These are phyloP conservation scores for Candida nonsorbophila DNA, from an alignment of 805 yeast genomes.

Conservation along the genomic window DNA sequence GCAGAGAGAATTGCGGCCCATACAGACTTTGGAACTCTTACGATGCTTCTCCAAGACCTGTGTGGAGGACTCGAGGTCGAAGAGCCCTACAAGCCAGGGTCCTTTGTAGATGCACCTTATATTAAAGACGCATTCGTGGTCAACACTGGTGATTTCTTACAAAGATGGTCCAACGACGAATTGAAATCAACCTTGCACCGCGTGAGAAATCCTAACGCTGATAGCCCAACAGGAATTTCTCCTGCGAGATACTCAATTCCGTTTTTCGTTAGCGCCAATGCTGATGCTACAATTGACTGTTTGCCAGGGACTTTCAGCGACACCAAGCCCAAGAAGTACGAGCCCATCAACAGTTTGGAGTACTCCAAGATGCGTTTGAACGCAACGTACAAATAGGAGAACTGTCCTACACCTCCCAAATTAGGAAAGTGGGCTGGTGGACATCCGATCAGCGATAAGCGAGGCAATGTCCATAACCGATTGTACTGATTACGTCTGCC, in stretches of 20 bases:
- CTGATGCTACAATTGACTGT: slow-evolving; percentile 13
- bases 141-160: slow-evolving; percentile 34
- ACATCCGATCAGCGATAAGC: too few species aligned
- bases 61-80: slow-evolving; percentile 35
- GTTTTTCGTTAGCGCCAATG: slow-evolving; percentile 18
- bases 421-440: too few species aligned
- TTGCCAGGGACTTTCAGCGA: slow-evolving; percentile 16
- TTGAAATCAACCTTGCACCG: slow-evolving; percentile 36
- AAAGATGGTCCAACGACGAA: slow-evolving; percentile 32
- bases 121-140: slow-evolving; percentile 27
- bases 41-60: slow-evolving; percentile 22
- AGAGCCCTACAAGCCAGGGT: slow-evolving; percentile 16
- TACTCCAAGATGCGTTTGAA: slow-evolving; percentile 13
- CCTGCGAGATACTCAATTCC: slow-evolving; percentile 19
- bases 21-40: slow-evolving; percentile 19
- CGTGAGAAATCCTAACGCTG: slow-evolving; percentile 22
- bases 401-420: too few species aligned
- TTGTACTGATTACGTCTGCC: too few species aligned
- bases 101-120: slow-evolving; percentile 27
- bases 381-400: slow-evolving; percentile 15
- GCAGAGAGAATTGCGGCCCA: slow-evolving; percentile 20
- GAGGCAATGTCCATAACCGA: too few species aligned
- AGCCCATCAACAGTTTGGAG: slow-evolving; percentile 16
- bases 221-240: slow-evolving; percentile 10
- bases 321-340: slow-evolving; percentile 16